phyloP scores from a whole-genome alignment of 73 alveolate species.

The Breviolum minutum region DNA sequence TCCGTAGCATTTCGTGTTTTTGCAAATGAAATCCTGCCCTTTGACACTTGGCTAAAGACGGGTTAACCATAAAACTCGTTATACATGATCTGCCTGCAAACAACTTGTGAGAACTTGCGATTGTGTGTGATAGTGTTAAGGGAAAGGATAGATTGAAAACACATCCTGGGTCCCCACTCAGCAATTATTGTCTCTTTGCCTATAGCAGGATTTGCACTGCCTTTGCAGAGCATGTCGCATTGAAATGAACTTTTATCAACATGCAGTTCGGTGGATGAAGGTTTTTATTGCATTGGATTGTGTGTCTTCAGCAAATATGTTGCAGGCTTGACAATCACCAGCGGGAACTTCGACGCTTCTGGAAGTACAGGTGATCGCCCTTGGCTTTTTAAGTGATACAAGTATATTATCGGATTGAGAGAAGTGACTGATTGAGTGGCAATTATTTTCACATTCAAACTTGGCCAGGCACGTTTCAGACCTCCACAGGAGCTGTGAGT shows the following conservation, averaged over 20 bases:
- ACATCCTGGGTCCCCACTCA: background rate
- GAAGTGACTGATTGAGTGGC: background rate
- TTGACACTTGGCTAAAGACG: too few species aligned
- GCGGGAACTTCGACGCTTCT: constrained; percentile 36
- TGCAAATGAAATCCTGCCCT: too few species aligned
- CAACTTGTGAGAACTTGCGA: too few species aligned
- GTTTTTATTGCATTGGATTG: background rate
- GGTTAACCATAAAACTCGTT: too few species aligned
- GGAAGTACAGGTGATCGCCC: background rate
- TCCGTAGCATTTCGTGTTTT: too few species aligned
- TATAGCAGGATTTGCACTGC: background rate
- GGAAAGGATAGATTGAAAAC: too few species aligned
- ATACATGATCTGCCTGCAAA: too few species aligned
- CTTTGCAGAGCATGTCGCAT: background rate
- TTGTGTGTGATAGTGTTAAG: too few species aligned
- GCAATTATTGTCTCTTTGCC: background rate
- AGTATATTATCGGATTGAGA: too few species aligned
- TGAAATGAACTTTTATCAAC: too few species aligned
- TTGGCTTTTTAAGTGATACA: too few species aligned
- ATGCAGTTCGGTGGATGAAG: too few species aligned
- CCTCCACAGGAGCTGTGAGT: constrained; percentile 47
- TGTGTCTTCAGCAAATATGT: background rate
- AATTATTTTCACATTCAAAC: background rate
- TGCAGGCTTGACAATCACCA: constrained; percentile 19
- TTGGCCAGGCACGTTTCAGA: constrained; percentile 25